These are phyloP conservation scores for Trichoderma hamatum DNA, from an alignment of 2,329 filamentous ascomycete species.

Conservation along the genomic window DNA sequence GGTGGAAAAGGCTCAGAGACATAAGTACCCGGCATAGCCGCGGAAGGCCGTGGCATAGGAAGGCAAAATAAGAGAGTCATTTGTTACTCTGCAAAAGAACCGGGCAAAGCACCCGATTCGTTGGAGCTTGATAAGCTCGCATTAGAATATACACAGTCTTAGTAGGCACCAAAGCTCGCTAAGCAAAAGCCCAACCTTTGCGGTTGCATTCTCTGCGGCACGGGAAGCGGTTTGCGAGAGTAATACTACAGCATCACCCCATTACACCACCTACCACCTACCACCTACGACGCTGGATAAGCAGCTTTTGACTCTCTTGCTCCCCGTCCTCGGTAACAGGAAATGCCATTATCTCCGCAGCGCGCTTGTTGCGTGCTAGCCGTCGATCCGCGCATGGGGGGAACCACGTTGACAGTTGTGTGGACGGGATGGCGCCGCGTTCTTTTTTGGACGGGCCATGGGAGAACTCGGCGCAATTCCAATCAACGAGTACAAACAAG, in stretches of 20 bases:
- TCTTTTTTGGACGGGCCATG: not conserved
- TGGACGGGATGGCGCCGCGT: slow-evolving; percentile 24
- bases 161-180: not conserved
- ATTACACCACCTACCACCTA: no score
- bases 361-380: slow-evolving; percentile 20
- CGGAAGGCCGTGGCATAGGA: not conserved
- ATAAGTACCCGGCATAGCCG: not conserved
- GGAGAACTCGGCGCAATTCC: slow-evolving; percentile 12
- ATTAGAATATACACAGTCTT: not conserved
- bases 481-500: not conserved
- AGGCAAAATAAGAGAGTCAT: not conserved
- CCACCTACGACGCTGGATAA: no score
- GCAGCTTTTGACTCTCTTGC: not conserved
- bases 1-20: not conserved
- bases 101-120: not conserved
- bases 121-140: not conserved
- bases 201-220: not conserved
- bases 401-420: slow-evolving; percentile 23
- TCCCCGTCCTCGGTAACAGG: slow-evolving; percentile 10
- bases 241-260: no score
- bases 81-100: not conserved
- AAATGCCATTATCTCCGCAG: slow-evolving; percentile 18
- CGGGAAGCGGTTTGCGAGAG: no score
- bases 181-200: not conserved
- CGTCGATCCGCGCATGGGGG: slow-evolving; percentile 24